Base-by-base conservation (phyloP, 2,329 filamentous ascomycete genomes). In the Westerdykella aurantiaca region DNA sequence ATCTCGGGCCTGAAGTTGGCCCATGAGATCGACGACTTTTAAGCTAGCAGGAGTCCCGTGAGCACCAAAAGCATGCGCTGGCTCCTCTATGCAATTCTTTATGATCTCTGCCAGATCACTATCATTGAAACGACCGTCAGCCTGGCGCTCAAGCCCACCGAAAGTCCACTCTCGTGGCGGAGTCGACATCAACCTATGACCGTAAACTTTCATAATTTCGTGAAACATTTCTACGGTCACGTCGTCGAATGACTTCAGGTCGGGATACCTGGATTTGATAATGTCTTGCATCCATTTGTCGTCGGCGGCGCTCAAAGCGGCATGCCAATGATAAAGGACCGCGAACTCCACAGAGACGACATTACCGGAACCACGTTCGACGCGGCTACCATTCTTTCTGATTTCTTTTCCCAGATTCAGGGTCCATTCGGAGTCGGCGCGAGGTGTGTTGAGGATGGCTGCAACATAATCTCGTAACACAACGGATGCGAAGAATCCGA, bases 301-400 rank as follows among this genome's bases (percentile, higher is more conserved):
- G 55, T 91, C 87, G 51, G 78, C 80, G 43, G 79, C 77, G 41
- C 72, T 74, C 54, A 89, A 85, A 55, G 82, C 81, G 5, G 85
- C 86, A 70, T 91, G 86, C 85, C 86, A 90, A 49, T 86, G 78
- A 64, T 93, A 91, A 58, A 84, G 82, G 9, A 91, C 74, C 60
- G 89, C 90, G 73, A 91, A 91, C 69, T 91, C 87, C 9, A 83
- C 85, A 0, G 85, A 89, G 6, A 88, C 85, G 50, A 83, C 80
- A 57, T 89, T 91, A 42, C 87, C 87, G 0, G 83, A 80, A 38
- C 85, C 86, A 11, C 79, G 75, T 40, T 78, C 1, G 78, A 78
- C 46, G 14, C 51, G 43, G 25, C 39, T 44, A 6, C 50, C 52
- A 13, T 39, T 51, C 31, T 67, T 57, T 50, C 72, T 73, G 52